Conservation (phyloP, 805 yeast species). For the Ogataea minuta region DNA sequence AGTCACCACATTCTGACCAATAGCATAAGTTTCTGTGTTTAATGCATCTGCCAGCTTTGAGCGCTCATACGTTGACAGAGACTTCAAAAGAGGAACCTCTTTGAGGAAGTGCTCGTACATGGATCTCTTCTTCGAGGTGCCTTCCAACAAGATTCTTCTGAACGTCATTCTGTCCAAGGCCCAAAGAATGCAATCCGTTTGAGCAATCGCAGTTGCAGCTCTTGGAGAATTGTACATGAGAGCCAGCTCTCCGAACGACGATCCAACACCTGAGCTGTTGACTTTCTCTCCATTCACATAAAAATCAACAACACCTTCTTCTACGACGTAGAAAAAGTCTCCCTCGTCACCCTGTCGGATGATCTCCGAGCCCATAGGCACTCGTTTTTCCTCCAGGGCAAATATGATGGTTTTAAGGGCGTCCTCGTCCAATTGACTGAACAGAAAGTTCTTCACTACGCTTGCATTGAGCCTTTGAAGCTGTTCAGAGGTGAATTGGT, state of each 20-base stretch:
- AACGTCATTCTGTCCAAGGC: slow-evolving; percentile 91
- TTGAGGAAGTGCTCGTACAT: slow-evolving; percentile 87
- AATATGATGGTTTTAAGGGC: slow-evolving; percentile 73
- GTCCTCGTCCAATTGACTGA: slow-evolving; percentile 76
- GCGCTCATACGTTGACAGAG: slow-evolving; percentile 76
- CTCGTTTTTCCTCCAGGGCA: slow-evolving; percentile 76
- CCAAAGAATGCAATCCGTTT: slow-evolving; percentile 76
- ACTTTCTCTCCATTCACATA: slow-evolving; percentile 69
- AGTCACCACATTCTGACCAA: slow-evolving; percentile 71
- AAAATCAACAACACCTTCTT: slow-evolving; percentile 80
- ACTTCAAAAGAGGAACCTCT: slow-evolving; percentile 77
- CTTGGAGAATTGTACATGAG: slow-evolving; percentile 97
- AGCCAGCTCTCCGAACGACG: slow-evolving; percentile 95
- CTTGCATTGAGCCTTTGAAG: slow-evolving; percentile 63
- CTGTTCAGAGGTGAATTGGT: slow-evolving; percentile 62
- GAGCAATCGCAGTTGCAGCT: slow-evolving; percentile 88
- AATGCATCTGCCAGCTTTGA: slow-evolving; percentile 94
- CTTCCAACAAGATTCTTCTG: slow-evolving; percentile 85
- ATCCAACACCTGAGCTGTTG: slow-evolving; percentile 76
- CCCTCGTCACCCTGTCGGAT: slow-evolving; percentile 94
- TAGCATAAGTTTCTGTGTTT: slow-evolving; percentile 66
- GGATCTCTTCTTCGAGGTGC: slow-evolving; percentile 84
- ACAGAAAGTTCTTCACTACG: slow-evolving; percentile 79
- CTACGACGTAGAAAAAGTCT: slow-evolving; percentile 85
- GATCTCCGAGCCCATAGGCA: slow-evolving; percentile 58